A percentile compares a stretch with the other conserved stretches of the same genome.
Conservation (phyloP, 768 basidiomycete genomes). For the Dioszegia crocea region DNA sequence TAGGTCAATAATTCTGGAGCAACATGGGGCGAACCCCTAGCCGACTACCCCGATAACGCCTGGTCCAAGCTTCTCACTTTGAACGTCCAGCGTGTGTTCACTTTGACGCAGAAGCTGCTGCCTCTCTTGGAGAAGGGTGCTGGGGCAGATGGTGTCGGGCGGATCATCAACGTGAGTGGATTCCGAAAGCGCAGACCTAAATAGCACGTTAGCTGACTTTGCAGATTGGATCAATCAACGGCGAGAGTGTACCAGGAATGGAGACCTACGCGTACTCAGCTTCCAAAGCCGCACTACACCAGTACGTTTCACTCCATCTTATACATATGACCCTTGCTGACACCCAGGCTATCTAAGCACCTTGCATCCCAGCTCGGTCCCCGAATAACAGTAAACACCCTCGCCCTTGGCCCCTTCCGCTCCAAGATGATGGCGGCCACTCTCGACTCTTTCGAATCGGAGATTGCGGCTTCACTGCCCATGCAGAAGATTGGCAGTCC, state of each 20-base stretch:
- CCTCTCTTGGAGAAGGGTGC: constrained; percentile 59
- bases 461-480: constrained; percentile 54
- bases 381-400: constrained; percentile 61
- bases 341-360: constrained; percentile 57
- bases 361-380: constrained; percentile 61
- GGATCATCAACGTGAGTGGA: constrained; percentile 59
- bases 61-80: constrained; percentile 62
- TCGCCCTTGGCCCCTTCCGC: constrained; percentile 58
- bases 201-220: not conserved
- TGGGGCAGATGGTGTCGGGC: constrained; percentile 50
- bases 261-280: constrained; percentile 67
- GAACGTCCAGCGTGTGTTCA: constrained; percentile 64
- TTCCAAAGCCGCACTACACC: constrained; percentile 55
- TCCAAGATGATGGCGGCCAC: constrained; percentile 59
- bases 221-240: constrained; percentile 65
- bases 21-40: constrained; percentile 48
- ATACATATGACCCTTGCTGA: constrained; percentile 30
- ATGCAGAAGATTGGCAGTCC: constrained; percentile 59
- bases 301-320: constrained; percentile 15
- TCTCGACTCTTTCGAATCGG: constrained; percentile 54
- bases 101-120: constrained; percentile 60
- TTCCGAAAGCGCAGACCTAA: too few relatives aligned
- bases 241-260: constrained; percentile 55
- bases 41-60: constrained; percentile 55
- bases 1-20: constrained; percentile 62